phyloP scores from a whole-genome alignment of 192 early-diverging fungal genomes.

The Coemansia sp. region DNA sequence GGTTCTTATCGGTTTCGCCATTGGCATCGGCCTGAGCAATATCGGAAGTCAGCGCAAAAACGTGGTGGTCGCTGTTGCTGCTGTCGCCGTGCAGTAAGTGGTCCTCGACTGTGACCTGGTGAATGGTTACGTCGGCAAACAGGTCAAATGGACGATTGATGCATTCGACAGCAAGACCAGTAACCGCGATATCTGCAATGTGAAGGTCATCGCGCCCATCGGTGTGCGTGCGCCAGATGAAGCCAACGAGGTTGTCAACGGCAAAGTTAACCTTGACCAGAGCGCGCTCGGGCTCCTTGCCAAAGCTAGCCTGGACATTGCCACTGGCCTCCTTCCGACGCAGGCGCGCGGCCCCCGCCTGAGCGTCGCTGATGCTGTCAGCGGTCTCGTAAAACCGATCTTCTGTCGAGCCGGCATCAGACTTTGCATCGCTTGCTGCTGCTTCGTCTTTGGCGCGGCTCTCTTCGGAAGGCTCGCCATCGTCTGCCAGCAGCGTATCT shows the following conservation, averaged over 20 bases:
- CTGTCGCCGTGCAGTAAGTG: conserved; percentile 24
- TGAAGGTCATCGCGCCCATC: conserved; percentile 47
- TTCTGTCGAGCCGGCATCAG: conserved; percentile 29
- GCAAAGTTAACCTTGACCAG: conserved; percentile 48
- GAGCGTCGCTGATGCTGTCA: conserved; percentile 18
- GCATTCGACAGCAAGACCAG: conserved; percentile 68
- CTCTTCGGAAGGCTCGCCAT: background rate
- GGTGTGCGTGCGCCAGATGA: conserved; percentile 48
- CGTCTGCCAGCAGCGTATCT: background rate
- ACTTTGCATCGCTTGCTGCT: conserved; percentile 3
- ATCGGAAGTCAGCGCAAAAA: conserved; percentile 49
- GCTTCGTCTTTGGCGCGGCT: background rate
- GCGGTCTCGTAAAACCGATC: conserved; percentile 47
- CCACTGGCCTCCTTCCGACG: conserved; percentile 29
- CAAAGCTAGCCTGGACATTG: conserved; percentile 12
- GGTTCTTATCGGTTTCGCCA: conserved; percentile 55
- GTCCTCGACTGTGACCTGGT: conserved; percentile 79
- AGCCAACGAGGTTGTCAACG: conserved; percentile 50
- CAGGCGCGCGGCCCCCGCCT: conserved; percentile 18
- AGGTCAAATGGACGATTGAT: conserved; percentile 62
- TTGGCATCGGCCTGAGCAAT: conserved; percentile 50
- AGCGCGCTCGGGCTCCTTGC: conserved; percentile 47
- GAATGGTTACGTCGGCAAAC: conserved; percentile 69
- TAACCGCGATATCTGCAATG: conserved; percentile 56
- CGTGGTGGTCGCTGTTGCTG: conserved; percentile 11